Percentiles rank a stretch among this genome's conserved stretches.
phyloP scores from a whole-genome alignment of 495 filamentous ascomycete genomes.

The Trichoderma gamsii region DNA sequence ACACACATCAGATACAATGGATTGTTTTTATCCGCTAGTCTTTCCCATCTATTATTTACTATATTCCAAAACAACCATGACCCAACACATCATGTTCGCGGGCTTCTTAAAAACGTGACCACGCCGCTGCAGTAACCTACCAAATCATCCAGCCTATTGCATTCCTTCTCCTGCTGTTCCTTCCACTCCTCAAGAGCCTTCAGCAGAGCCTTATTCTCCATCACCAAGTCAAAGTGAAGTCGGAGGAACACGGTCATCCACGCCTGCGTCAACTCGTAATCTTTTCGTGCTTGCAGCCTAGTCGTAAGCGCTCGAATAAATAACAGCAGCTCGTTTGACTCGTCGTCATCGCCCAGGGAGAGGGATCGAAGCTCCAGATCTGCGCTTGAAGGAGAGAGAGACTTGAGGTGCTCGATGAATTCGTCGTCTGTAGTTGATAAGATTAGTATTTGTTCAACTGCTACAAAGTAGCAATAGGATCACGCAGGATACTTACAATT shows the following conservation, averaged over 20 bases:
- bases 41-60: neutral
- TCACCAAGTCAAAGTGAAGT: constrained; percentile 55
- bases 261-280: constrained; percentile 90
- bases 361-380: constrained; percentile 87
- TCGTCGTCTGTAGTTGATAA: constrained; percentile 35
- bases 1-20: neutral
- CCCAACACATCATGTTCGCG: constrained; percentile 33
- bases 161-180: constrained; percentile 59
- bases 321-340: constrained; percentile 44
- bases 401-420: constrained; percentile 71
- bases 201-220: constrained; percentile 36
- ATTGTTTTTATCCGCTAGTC: constrained; percentile 19
- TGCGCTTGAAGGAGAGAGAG: constrained; percentile 69
- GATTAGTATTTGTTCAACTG: constrained; percentile 7
- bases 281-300: constrained; percentile 56
- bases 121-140: constrained; percentile 86
- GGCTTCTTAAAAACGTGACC: constrained; percentile 76
- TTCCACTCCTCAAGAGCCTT: constrained; percentile 58
- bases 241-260: constrained; percentile 94
- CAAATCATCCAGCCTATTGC: constrained; percentile 61
- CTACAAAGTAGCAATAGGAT: neutral
- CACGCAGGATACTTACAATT: constrained; percentile 40
- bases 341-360: constrained; percentile 38
- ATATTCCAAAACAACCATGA: neutral
- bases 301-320: constrained; percentile 73